A percentile compares a stretch with the other conserved stretches of the same genome.
phyloP scores from a whole-genome alignment of 2,329 filamentous ascomycete genomes.

The Ampelomyces quisqualis region DNA sequence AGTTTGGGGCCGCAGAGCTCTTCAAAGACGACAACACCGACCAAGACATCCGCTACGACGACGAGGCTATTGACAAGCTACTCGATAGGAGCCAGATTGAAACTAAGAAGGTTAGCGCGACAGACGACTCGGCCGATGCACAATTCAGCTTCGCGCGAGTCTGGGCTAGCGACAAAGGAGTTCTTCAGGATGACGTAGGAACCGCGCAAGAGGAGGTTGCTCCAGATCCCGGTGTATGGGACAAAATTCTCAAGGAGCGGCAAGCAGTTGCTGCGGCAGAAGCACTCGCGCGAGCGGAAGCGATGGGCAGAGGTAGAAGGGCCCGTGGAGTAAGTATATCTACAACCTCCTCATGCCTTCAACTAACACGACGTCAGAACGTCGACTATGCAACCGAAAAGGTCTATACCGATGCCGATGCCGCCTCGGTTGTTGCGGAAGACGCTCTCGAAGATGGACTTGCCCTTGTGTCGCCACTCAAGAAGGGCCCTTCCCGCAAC shows the following conservation, averaged over 20 bases:
- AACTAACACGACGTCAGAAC: constrained; percentile 25
- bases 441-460: constrained; percentile 20
- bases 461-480: constrained; percentile 31
- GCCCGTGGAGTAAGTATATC: constrained; percentile 58
- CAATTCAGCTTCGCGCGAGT: constrained; percentile 89
- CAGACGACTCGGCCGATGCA: constrained; percentile 68
- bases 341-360: neutral
- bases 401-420: constrained; percentile 15
- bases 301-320: constrained; percentile 83
- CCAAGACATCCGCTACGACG: constrained; percentile 77
- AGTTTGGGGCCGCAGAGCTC: constrained; percentile 81
- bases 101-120: constrained; percentile 61
- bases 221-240: constrained; percentile 76
- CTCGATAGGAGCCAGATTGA: constrained; percentile 85
- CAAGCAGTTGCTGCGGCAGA: constrained; percentile 76
- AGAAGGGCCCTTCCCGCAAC: constrained; percentile 27
- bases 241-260: constrained; percentile 80
- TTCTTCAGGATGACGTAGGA: constrained; percentile 64
- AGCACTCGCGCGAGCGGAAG: constrained; percentile 65
- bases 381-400: constrained; percentile 52
- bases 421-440: constrained; percentile 13
- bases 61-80: constrained; percentile 79
- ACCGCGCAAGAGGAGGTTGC: constrained; percentile 56
- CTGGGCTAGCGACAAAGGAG: constrained; percentile 80
- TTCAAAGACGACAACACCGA: constrained; percentile 74